Conservation (phyloP, 2,329 filamentous ascomycete species). For the Dothistroma pini region DNA sequence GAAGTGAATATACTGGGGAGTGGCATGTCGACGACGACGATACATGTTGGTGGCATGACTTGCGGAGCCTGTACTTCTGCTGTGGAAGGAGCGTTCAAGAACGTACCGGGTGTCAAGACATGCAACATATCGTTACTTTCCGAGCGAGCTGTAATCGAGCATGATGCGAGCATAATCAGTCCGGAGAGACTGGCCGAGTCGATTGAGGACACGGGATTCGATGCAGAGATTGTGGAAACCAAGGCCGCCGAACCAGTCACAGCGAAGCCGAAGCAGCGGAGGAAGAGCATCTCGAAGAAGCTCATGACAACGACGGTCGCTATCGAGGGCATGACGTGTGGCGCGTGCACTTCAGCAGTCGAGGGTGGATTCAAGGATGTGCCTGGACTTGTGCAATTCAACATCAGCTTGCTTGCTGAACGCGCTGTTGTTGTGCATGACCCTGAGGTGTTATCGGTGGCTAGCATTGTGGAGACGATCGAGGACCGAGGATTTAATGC, state of each 20-base stretch:
- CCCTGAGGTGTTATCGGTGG: slow-evolving; percentile 62
- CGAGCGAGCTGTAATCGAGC: slow-evolving; percentile 90
- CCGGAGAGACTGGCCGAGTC: slow-evolving; percentile 75
- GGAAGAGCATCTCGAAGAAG: slow-evolving; percentile 39
- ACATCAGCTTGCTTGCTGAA: slow-evolving; percentile 91
- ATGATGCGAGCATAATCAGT: slow-evolving; percentile 71
- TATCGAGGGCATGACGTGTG: slow-evolving; percentile 97
- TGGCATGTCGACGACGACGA: slow-evolving; percentile 78
- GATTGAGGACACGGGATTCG: slow-evolving; percentile 89
- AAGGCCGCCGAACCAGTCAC: slow-evolving; percentile 45
- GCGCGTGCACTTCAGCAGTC: slow-evolving; percentile 89
- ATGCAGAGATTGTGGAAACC: slow-evolving; percentile 77
- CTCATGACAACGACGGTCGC: slow-evolving; percentile 74
- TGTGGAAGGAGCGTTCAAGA: slow-evolving; percentile 88
- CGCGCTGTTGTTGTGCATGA: slow-evolving; percentile 86
- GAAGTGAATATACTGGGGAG: slow-evolving; percentile 43
- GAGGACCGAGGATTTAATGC: slow-evolving; percentile 90
- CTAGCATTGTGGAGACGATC: slow-evolving; percentile 75
- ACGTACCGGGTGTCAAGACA: slow-evolving; percentile 72
- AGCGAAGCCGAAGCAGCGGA: slow-evolving; percentile 33
- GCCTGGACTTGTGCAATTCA: slow-evolving; percentile 80
- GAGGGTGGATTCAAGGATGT: slow-evolving; percentile 75
- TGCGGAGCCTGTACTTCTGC: slow-evolving; percentile 94
- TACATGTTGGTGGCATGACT: slow-evolving; percentile 81
- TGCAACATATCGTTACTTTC: slow-evolving; percentile 93